These are phyloP conservation scores for Talaromyces sp. DNA, from an alignment of 2,329 filamentous ascomycete species.

Conservation along the genomic window DNA sequence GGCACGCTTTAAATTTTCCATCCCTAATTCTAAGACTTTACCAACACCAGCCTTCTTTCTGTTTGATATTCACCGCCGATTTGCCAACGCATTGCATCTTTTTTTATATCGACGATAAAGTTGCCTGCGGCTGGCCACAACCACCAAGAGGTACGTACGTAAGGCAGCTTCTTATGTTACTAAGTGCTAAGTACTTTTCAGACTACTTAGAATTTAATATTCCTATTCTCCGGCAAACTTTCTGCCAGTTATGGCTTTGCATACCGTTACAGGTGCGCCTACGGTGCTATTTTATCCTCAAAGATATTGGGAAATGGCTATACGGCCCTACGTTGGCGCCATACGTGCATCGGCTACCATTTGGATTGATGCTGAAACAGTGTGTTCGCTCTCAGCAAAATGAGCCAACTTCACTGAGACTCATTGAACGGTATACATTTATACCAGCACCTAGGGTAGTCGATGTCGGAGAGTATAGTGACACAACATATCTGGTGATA, in stretches of 20 bases:
- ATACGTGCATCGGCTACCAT: not conserved
- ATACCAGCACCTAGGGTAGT: not conserved
- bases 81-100: slow-evolving; percentile 11
- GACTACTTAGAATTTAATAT: not conserved
- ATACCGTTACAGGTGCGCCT: not conserved
- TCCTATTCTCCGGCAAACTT: not conserved
- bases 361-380: not conserved
- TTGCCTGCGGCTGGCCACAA: slow-evolving; percentile 12
- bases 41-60: slow-evolving; percentile 9
- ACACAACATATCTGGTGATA: not conserved
- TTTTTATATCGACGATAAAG: slow-evolving; percentile 14
- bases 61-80: slow-evolving; percentile 11
- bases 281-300: not conserved
- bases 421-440: not conserved
- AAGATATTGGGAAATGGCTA: not conserved
- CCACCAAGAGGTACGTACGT: not conserved
- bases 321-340: not conserved
- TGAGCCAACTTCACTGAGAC: not conserved
- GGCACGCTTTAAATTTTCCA: slow-evolving; percentile 7
- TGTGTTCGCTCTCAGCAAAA: not conserved
- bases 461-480: not conserved
- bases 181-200: not conserved
- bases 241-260: not conserved
- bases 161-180: not conserved
- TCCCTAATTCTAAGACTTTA: slow-evolving; percentile 3